These are phyloP conservation scores for Endoconidiophora polonica DNA, from an alignment of 2,329 filamentous ascomycete genomes.

Conservation along the genomic window DNA sequence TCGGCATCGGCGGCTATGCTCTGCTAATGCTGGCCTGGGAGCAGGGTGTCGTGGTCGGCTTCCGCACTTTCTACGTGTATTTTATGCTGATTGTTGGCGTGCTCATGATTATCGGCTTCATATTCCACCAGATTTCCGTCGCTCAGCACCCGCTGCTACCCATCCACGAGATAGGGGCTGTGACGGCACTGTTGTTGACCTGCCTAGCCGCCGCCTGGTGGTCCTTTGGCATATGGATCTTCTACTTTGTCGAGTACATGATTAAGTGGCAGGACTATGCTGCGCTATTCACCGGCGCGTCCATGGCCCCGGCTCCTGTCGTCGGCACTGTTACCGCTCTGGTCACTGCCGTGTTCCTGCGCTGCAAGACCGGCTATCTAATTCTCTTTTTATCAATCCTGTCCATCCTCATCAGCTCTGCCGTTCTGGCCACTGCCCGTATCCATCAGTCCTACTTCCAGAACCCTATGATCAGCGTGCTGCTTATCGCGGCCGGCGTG, in stretches of 20 bases:
- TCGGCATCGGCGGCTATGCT: conserved; percentile 37
- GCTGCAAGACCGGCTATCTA: conserved; percentile 21
- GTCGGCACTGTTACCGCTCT: conserved; percentile 29
- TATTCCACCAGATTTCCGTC: conserved; percentile 32
- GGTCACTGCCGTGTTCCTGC: conserved; percentile 26
- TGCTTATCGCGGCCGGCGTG: conserved; percentile 46
- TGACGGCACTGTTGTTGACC: conserved; percentile 36
- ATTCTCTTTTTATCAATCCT: conserved; percentile 27
- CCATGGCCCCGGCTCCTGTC: conserved; percentile 28
- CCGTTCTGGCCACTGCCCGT: conserved; percentile 15
- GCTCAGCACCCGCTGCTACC: conserved; percentile 39
- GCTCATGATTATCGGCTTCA: conserved; percentile 36
- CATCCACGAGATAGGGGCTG: background rate
- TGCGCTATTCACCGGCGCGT: conserved; percentile 28
- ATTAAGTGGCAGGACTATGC: conserved; percentile 25
- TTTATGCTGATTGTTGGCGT: conserved; percentile 40
- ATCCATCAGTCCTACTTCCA: conserved; percentile 42
- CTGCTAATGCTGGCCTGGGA: conserved; percentile 53
- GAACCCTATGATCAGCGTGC: conserved; percentile 39
- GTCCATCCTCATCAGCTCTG: conserved; percentile 26
- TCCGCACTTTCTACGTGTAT: conserved; percentile 37
- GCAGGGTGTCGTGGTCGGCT: conserved; percentile 42
- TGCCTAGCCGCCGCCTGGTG: conserved; percentile 37
- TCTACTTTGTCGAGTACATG: conserved; percentile 34
- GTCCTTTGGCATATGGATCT: conserved; percentile 35